Base-by-base conservation (phyloP, 2,329 filamentous ascomycete species). In the Monosporascus sp. region DNA sequence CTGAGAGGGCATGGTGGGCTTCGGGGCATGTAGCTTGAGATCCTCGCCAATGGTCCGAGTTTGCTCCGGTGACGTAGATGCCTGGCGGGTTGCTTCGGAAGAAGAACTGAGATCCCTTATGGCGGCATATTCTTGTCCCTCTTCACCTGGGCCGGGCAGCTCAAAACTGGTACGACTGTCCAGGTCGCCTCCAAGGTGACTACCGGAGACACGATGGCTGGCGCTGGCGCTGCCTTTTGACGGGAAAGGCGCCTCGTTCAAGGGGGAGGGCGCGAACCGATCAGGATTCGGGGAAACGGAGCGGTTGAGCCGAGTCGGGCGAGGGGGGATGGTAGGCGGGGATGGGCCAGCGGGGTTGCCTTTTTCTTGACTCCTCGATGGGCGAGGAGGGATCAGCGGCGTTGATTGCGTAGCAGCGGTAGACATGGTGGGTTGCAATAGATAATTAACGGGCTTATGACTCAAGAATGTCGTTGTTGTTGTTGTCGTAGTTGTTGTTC, bases 11-110 rank as follows among this genome's bases (percentile, higher is more conserved):
- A 96, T 78, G 16, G 91, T 95, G 6, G 93, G 91, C 72, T 86
- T 94, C 3, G 93, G 93, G 54, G 92, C 91, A 72, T 96, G 85
- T 54, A 97, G 82, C 71, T 94, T 88, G 63, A 97, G 74, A 66
- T 96, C 89, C 53, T 87, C 84, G 60, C 83, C 87, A 52, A 96
- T 78, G 62, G 86, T 90, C 65, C 89, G 85, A 20, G 87, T 92
- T 69, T 94, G 87, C 63, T 88, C 80, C 9, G 87, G 84, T 5
- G 81, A 79, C 37, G 71, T 64, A 53, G 71, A 70, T 49, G 48
- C 68, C 55, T 52, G 66, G 60, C 58, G 63, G 55, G 58, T 68
- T 60, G 57, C 54, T 57, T 68, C 66, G 65, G 80, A 73, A 61
- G 75, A 65, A 38, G 70, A 66, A 61, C 67, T 73, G 43, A 72